phyloP scores from a whole-genome alignment of 306 rosid species.

The Fragaria iinumae region DNA sequence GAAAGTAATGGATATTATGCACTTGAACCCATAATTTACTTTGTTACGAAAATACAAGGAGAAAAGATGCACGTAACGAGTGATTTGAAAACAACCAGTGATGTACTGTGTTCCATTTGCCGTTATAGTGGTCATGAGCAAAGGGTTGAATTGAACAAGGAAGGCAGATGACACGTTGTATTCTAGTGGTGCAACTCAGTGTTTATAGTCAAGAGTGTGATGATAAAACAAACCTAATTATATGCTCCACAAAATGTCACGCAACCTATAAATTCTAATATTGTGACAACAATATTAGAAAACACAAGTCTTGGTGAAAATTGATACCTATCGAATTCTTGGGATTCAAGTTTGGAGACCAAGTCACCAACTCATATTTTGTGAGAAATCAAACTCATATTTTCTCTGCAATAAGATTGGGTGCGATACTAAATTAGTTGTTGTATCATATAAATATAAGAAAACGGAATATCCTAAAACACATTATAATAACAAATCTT shows the following conservation, averaged over 20 bases:
- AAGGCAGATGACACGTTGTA: not conserved
- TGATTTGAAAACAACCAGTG: not conserved
- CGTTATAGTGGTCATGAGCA: not conserved
- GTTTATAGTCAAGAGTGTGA: not conserved
- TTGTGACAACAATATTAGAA: not conserved
- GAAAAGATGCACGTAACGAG: not conserved
- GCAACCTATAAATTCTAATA: not conserved
- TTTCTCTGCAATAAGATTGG: too few species aligned
- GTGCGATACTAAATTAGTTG: too few species aligned
- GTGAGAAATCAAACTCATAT: too few species aligned
- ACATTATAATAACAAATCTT: too few species aligned
- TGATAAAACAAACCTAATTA: not conserved
- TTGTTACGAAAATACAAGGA: not conserved
- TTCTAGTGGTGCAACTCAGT: not conserved
- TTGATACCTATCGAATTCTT: not conserved
- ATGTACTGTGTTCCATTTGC: not conserved
- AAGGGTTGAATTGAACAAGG: not conserved
- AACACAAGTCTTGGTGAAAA: not conserved
- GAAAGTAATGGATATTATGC: not conserved
- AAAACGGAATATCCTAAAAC: too few species aligned
- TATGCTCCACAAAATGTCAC: not conserved
- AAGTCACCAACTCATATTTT: not conserved
- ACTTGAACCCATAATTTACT: too few species aligned
- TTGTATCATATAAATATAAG: too few species aligned
- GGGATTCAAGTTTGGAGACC: not conserved